A percentile compares a stretch with the other conserved stretches of the same genome.
phyloP scores from a whole-genome alignment of 345 rosid genomes.

The Bruguiera parviflora region DNA sequence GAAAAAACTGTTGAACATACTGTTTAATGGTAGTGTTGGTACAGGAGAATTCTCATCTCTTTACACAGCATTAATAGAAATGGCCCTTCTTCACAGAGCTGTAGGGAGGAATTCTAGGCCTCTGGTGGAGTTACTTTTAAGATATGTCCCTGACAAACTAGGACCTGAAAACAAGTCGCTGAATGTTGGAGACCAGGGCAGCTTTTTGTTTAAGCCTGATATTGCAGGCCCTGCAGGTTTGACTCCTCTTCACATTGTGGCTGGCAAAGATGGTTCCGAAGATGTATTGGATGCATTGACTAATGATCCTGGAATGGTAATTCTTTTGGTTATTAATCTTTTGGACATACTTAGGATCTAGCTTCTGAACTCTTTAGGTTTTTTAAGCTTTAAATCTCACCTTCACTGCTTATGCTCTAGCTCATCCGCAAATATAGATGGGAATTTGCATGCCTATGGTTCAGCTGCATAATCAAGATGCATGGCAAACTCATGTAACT shows the following conservation, averaged over 20 bases:
- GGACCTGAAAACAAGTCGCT: constrained; percentile 24
- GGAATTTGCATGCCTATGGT: too few species aligned
- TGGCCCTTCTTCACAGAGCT: constrained; percentile 91
- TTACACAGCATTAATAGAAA: constrained; percentile 52
- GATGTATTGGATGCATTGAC: constrained; percentile 80
- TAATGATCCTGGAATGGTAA: constrained; percentile 86
- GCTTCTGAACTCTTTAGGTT: constrained; percentile 1
- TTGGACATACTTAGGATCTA: neutral
- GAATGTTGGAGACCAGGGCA: constrained; percentile 23
- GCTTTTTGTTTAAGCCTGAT: constrained; percentile 76
- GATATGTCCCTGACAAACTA: constrained; percentile 50
- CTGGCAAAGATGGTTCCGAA: constrained; percentile 98
- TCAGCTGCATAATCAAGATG: too few species aligned
- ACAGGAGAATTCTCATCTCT: constrained; percentile 54
- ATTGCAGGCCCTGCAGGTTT: constrained; percentile 83
- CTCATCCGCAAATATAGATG: too few species aligned
- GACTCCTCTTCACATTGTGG: constrained; percentile 99
- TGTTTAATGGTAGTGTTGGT: constrained; percentile 64
- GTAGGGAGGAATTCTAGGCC: constrained; percentile 83
- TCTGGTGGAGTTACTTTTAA: constrained; percentile 75
- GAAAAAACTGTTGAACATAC: constrained; percentile 69
- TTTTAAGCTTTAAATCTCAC: constrained; percentile 1
- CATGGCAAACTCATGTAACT: too few species aligned
- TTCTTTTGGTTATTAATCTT: constrained; percentile 7
- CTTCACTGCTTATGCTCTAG: too few species aligned